phyloP scores from a whole-genome alignment of 352 stramenopile species.

The Globisporangium emineosum region DNA sequence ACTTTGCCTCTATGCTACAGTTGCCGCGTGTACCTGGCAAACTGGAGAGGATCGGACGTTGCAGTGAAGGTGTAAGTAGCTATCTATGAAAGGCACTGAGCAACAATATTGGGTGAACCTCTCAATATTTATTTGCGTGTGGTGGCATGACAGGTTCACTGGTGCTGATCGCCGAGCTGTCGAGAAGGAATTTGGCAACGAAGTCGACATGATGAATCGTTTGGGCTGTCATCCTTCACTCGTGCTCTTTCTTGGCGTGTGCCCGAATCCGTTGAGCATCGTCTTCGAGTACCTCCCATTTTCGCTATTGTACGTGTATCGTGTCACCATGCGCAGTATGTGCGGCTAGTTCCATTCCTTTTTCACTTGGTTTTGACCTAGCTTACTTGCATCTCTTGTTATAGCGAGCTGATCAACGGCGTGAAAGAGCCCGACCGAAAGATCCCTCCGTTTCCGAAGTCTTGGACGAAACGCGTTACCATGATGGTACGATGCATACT shows the following conservation, averaged over 20 bases:
- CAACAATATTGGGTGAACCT: neutral
- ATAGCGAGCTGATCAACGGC: constrained; percentile 74
- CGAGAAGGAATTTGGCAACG: constrained; percentile 73
- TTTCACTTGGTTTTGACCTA: too few relatives aligned
- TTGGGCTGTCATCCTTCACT: constrained; percentile 67
- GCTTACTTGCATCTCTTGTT: too few relatives aligned
- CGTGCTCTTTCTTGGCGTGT: constrained; percentile 69
- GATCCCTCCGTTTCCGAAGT: constrained; percentile 58
- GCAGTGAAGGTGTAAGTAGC: constrained; percentile 67
- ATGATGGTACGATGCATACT: constrained; percentile 56
- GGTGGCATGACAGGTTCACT: constrained; percentile 39
- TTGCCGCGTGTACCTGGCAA: constrained; percentile 73
- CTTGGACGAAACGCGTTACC: constrained; percentile 71
- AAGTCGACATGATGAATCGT: constrained; percentile 67
- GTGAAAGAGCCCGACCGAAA: constrained; percentile 48
- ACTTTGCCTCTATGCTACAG: constrained; percentile 22
- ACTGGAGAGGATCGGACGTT: constrained; percentile 70
- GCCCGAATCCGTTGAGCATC: constrained; percentile 50
- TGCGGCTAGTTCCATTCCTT: too few relatives aligned
- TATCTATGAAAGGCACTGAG: neutral
- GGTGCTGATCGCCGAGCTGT: constrained; percentile 37
- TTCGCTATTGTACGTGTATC: constrained; percentile 60
- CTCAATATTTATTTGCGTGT: neutral
- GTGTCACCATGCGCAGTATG: too few relatives aligned
- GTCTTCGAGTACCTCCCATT: constrained; percentile 78